Base-by-base conservation (phyloP, 2,329 filamentous ascomycete species). In the Paracoccidioides brasiliensis region DNA sequence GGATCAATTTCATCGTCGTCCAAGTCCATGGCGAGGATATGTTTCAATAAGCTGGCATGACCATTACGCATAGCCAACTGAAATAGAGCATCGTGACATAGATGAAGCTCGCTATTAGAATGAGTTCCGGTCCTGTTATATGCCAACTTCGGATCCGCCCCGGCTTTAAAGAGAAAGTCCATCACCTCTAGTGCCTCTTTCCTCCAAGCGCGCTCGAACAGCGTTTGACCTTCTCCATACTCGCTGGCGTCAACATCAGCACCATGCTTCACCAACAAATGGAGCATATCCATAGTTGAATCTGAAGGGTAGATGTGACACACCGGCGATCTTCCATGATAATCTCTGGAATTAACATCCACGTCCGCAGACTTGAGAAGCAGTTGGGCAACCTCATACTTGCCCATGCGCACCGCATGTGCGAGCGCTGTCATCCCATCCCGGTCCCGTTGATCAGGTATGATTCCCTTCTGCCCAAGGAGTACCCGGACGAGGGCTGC, bases 241-340 rank as follows among this genome's bases (percentile, higher is more conserved):
- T 54, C 45, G 4, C 54, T 52, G 10, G 52, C 30, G 30, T 59
- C 54, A 28, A 57, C 35, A 12, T 57, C 51, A 14, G 56, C 48
- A 1, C 48, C 48, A 40, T 30, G 32, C 6, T 50, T 30, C 30
- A 46, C 1, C 30, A 46, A 12, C 12, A 46, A 33, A 15, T 30
- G 44, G 8, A 33, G 28, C 12, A 46, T 33, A n/a, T 46, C 14
- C 10, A 35, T 3, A 32, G 22, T 32, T 15, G 14, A 2, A 33
- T 4, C 3, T 5, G 40, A n/a, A 12, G 30, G 5, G 28, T 5
- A 14, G 12, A 6, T 14, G 12, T 35, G 28, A 7, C 10, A 33
- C 30, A 46, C 28, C 28, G 44, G 30, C 28, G 48, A 22, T 15
- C 14, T 22, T 10, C 48, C 48, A 12, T 4, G 1, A 9, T 10